Evolutionary conservation across 441 rosid species (phyloP).

Genomic region (Adansonia rubrostipa): DNA sequence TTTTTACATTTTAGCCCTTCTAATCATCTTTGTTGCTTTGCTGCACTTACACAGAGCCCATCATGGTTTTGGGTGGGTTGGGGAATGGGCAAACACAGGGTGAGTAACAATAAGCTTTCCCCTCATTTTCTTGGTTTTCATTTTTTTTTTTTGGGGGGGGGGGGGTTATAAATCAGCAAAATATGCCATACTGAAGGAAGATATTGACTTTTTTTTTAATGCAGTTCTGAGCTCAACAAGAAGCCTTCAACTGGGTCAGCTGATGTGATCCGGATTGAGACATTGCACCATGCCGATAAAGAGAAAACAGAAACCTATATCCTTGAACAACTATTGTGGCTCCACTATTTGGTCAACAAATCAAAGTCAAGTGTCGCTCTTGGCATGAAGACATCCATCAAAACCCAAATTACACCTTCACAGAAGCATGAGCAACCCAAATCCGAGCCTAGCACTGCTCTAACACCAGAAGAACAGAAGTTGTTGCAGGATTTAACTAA

Average conservation of each 20-base stretch:
- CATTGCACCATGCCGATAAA: slow-evolving; percentile 73
- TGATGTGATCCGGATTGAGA: slow-evolving; percentile 62
- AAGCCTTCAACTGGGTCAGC: slow-evolving; percentile 46
- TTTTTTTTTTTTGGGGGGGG: neutral
- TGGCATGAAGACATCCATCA: slow-evolving; percentile 33
- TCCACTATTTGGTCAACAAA: slow-evolving; percentile 60
- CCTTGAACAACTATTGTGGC: slow-evolving; percentile 68
- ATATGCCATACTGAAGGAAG: neutral
- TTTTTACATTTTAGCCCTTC: neutral
- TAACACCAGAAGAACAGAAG: slow-evolving; percentile 51
- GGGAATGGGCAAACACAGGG: slow-evolving; percentile 78
- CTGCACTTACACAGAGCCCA: slow-evolving; percentile 52
- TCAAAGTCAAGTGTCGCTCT: slow-evolving; percentile 44
- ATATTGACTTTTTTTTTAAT: slow-evolving; percentile 2
- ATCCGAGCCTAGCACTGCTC: slow-evolving; percentile 18
- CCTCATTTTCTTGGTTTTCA: neutral
- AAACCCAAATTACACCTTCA: slow-evolving; percentile 16
- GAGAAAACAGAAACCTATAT: slow-evolving; percentile 64
- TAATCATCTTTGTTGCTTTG: slow-evolving; percentile 18
- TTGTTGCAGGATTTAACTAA: slow-evolving; percentile 42
- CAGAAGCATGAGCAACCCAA: slow-evolving; percentile 28
- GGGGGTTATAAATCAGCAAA: neutral
- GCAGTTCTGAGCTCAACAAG: slow-evolving; percentile 52
- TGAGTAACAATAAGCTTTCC: slow-evolving; percentile 26
- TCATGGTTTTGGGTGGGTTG: slow-evolving; percentile 80